Base-by-base conservation (phyloP, 1,284 basidiomycete species). In the Singerocomus inundabilis region DNA sequence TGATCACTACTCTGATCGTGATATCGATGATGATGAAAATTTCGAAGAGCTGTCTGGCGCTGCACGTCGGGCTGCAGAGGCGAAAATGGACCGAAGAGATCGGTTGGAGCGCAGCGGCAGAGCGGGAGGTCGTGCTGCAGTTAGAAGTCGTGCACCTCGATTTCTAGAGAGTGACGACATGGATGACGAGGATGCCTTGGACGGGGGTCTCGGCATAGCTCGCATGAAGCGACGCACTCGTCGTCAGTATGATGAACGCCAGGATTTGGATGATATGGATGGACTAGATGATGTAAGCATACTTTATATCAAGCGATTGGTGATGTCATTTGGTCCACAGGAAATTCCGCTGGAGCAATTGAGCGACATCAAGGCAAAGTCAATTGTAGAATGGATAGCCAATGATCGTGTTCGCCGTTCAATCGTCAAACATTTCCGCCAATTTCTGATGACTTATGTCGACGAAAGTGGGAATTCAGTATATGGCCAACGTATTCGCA, bases 361-460 rank as follows among this genome's bases (percentile, higher is more conserved):
- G 12, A 92, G 91, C 56, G 96, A 99, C 64, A 92, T 99, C 77
- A 98, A 98, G 68, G 92, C 95, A 29, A 92, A 95, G 62, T 94
- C 93, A 16, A 93, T 99, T 48, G 90, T 91, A 8, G 94, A 97
- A 69, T 99, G 97, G 97, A 93, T 99, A 58, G 86, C 93, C 13
- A 88, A 89, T 48, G 93, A 95, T 51, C 85, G 88, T 40, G 96
- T 99, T 52, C 84, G 90, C 55, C 79, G 90, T 46, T 90, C 96
- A 1, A 94, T 99, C 58, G 80, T 91, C 57, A 86, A 88, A 57
- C 92, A 98, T 68, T 98, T 99, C 78, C 83, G 91, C 47, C 86
- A 93, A 62, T 99, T 99, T 73, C 76, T 99, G 49, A 91, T 96
- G 80, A 97, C 93, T 7, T 96, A 93, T 64, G 88, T 93, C 44